Conservation (phyloP, 2,329 filamentous ascomycete genomes). For the Pseudogymnoascus sp. region DNA sequence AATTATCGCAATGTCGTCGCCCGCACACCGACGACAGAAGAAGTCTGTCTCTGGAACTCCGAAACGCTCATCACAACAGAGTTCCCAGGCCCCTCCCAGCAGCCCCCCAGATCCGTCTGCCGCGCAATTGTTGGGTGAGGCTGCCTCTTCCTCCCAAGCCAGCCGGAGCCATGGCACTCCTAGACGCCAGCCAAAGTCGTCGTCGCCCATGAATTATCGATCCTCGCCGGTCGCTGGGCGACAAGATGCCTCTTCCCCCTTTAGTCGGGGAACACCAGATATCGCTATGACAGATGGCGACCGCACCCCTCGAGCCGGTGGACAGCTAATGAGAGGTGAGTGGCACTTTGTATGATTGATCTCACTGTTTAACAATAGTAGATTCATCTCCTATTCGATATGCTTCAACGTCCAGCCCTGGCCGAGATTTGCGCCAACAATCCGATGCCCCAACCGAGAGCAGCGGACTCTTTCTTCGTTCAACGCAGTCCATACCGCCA, state of each 20-base stretch:
- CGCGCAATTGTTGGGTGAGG: conserved; percentile 30
- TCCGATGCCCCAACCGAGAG: conserved; percentile 74
- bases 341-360: conserved; percentile 6
- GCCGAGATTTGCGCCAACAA: conserved; percentile 50
- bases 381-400: conserved; percentile 92
- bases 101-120: conserved; percentile 35
- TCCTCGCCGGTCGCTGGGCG: conserved; percentile 46
- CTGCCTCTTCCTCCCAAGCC: conserved; percentile 25
- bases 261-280: conserved; percentile 36
- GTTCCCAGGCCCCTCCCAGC: conserved; percentile 46
- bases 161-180: conserved; percentile 35
- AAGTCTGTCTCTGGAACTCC: conserved; percentile 48
- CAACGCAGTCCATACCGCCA: conserved; percentile 45
- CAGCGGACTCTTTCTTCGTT: conserved; percentile 77
- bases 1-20: conserved; percentile 51
- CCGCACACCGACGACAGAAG: conserved; percentile 48
- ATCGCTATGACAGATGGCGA: conserved; percentile 57
- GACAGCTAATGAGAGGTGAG: conserved; percentile 53
- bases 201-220: conserved; percentile 74
- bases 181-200: conserved; percentile 54
- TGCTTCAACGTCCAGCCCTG: conserved; percentile 80
- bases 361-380: conserved; percentile 32
- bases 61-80: conserved; percentile 48
- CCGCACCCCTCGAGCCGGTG: conserved; percentile 63
- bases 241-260: conserved; percentile 47